phyloP scores from a whole-genome alignment of 1,284 basidiomycete species.

The Erythrobasidium hasegawianum region DNA sequence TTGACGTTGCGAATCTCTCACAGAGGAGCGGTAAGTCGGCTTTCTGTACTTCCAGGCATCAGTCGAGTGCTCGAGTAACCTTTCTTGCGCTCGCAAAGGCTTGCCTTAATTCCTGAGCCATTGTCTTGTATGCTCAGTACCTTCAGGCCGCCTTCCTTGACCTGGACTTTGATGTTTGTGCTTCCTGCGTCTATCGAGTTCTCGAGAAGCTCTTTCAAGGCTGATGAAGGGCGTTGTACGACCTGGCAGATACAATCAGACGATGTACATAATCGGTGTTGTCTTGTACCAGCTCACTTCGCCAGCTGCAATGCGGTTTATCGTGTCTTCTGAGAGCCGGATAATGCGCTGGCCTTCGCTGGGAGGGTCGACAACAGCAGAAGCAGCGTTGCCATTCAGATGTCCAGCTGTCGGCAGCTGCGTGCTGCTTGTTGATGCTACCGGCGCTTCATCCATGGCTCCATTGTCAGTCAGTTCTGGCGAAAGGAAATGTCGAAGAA shows the following conservation, averaged over 20 bases:
- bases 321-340: slow-evolving; percentile 54
- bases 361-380: not conserved
- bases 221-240: slow-evolving; percentile 92
- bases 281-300: slow-evolving; percentile 50
- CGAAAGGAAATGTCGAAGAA: not conserved
- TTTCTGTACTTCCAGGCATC: slow-evolving; percentile 50
- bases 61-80: not conserved
- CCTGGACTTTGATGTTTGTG: slow-evolving; percentile 76
- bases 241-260: slow-evolving; percentile 58
- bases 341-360: slow-evolving; percentile 45
- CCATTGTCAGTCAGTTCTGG: not conserved
- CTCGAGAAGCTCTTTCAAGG: slow-evolving; percentile 93
- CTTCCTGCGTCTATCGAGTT: slow-evolving; percentile 90
- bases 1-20: slow-evolving; percentile 93
- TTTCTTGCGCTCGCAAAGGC: slow-evolving; percentile 39
- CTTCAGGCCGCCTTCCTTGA: slow-evolving; percentile 95
- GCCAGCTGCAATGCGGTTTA: slow-evolving; percentile 62
- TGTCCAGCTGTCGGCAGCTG: too few relatives aligned
- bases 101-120: slow-evolving; percentile 83
- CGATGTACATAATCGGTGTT: not conserved
- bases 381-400: too few relatives aligned
- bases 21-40: slow-evolving; percentile 83
- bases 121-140: slow-evolving; percentile 95
- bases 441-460: not conserved
- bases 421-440: not conserved